A percentile compares a stretch with the other conserved stretches of the same genome.
These are phyloP conservation scores for Leishmania braziliensis DNA, from an alignment of 208 protist species.

Conservation along the genomic window DNA sequence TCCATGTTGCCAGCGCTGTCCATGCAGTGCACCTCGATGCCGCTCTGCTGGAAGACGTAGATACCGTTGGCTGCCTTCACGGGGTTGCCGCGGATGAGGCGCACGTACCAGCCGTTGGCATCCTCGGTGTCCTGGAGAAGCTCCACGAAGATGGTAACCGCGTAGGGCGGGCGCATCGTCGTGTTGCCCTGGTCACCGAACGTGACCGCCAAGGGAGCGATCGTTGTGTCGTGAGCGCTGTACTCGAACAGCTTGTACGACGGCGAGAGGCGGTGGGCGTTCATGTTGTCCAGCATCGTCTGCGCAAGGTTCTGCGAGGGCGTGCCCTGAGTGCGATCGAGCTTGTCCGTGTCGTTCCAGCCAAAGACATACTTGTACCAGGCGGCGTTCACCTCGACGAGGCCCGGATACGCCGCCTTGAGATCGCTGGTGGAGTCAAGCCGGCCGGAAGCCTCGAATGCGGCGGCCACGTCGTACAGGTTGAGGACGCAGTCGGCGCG, in stretches of 20 bases:
- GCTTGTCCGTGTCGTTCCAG: conserved; percentile 32
- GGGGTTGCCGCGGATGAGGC: conserved; percentile 55
- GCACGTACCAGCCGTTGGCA: conserved; percentile 43
- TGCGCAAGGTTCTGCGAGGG: conserved; percentile 37
- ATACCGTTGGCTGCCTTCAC: conserved; percentile 24
- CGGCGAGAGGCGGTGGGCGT: conserved; percentile 1
- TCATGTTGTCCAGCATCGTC: conserved; percentile 38
- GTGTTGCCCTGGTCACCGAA: conserved; percentile 49
- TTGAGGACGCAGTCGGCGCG: conserved; percentile 34
- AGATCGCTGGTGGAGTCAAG: conserved; percentile 35
- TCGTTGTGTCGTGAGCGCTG: conserved; percentile 61
- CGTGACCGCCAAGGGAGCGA: conserved; percentile 48
- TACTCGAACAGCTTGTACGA: conserved; percentile 67
- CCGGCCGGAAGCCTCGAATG: conserved; percentile 35
- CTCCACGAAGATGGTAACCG: conserved; percentile 52
- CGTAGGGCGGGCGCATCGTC: conserved; percentile 52
- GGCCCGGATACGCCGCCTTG: conserved; percentile 17
- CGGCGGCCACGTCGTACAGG: conserved; percentile 55
- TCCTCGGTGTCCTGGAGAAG: conserved; percentile 58
- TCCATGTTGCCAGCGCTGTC: conserved; percentile 36
- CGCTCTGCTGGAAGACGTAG: conserved; percentile 39
- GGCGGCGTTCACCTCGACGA: conserved; percentile 15
- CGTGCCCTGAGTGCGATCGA: conserved; percentile 35
- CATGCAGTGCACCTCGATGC: conserved; percentile 49
- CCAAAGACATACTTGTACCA: conserved; percentile 38